Conservation (phyloP, 495 filamentous ascomycete species). For the Friedmanniomyces simplex region DNA sequence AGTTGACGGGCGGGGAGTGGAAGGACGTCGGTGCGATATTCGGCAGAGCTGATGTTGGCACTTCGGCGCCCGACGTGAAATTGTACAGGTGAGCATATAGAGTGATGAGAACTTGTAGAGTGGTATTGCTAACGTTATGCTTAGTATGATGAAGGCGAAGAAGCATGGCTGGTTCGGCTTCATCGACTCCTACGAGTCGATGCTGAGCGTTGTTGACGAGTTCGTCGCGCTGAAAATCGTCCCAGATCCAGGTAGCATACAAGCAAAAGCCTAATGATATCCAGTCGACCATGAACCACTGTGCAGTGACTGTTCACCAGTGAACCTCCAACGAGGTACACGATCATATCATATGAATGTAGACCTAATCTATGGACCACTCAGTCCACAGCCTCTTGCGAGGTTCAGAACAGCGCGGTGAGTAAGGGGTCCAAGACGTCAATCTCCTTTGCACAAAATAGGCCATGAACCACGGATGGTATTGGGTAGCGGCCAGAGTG, state of each 20-base stretch:
- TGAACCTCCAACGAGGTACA: too few relatives aligned
- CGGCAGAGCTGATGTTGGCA: conserved; percentile 19
- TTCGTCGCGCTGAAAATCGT: conserved; percentile 28
- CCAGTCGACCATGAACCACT: background rate
- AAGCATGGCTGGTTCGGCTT: conserved; percentile 34
- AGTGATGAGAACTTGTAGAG: background rate
- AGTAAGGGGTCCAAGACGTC: conserved; percentile 55
- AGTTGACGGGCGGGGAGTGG: conserved; percentile 22
- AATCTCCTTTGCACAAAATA: conserved; percentile 86
- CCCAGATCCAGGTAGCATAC: conserved; percentile 12
- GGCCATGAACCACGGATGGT: conserved; percentile 61
- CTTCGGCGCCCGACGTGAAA: conserved; percentile 8
- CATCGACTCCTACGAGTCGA: conserved; percentile 32
- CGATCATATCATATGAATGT: conserved; percentile 33
- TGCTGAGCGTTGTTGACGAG: conserved; percentile 27
- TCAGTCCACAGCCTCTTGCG: conserved; percentile 44
- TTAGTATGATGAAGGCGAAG: conserved; percentile 30
- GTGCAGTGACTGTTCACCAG: background rate
- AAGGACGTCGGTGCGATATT: conserved; percentile 25
- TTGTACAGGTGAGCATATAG: conserved; percentile 15
- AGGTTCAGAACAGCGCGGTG: conserved; percentile 53
- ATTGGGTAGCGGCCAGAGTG: conserved; percentile 76
- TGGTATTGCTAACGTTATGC: background rate
- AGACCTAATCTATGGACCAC: conserved; percentile 63
- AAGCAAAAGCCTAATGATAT: background rate